Percentiles rank a stretch among this genome's conserved stretches.
These are phyloP conservation scores for Curvularia lunata DNA, from an alignment of 2,329 filamentous ascomycete species.

Conservation along the genomic window DNA sequence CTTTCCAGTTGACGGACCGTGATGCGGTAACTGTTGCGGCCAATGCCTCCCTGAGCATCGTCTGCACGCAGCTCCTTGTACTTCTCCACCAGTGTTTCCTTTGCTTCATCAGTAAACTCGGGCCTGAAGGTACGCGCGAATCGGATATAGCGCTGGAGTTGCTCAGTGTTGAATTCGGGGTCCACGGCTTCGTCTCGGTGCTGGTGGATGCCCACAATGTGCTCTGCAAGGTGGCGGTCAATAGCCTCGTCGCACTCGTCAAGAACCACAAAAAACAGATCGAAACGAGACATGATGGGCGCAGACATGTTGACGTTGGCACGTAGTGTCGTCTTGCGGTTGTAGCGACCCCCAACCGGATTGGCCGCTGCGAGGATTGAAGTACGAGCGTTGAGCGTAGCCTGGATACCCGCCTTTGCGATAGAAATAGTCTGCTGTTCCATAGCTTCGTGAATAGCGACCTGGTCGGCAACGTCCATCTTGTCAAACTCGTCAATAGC, in stretches of 20 bases:
- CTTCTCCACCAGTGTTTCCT: slow-evolving; percentile 81
- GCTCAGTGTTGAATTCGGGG: slow-evolving; percentile 94
- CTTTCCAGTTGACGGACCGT: slow-evolving; percentile 95
- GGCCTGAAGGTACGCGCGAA: slow-evolving; percentile 95
- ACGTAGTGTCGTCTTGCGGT: slow-evolving; percentile 90
- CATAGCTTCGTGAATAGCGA: slow-evolving; percentile 99
- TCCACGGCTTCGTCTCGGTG: slow-evolving; percentile 88
- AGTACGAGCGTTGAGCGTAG: slow-evolving; percentile 92
- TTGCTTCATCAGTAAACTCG: slow-evolving; percentile 87
- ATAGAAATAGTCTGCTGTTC: slow-evolving; percentile 99
- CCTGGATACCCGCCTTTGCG: slow-evolving; percentile 97
- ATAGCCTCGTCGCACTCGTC: slow-evolving; percentile 95
- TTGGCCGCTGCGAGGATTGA: slow-evolving; percentile 96
- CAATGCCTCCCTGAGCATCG: slow-evolving; percentile 91
- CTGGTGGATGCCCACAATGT: slow-evolving; percentile 94
- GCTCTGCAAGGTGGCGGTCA: slow-evolving; percentile 88
- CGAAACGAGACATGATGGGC: slow-evolving; percentile 99
- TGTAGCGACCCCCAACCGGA: slow-evolving; percentile 94
- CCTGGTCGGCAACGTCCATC: slow-evolving; percentile 97
- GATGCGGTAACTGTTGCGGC: slow-evolving; percentile 95
- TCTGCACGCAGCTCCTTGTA: slow-evolving; percentile 96
- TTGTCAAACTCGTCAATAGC: slow-evolving; percentile 99
- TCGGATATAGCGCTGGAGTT: slow-evolving; percentile 94
- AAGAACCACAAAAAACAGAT: slow-evolving; percentile 96
- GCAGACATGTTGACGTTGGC: slow-evolving; percentile 99